Evolutionary conservation across 2,329 filamentous ascomycete genomes (phyloP), one percentile per base, ranked within the genome.

Genomic region (Colletotrichum sp.): DNA sequence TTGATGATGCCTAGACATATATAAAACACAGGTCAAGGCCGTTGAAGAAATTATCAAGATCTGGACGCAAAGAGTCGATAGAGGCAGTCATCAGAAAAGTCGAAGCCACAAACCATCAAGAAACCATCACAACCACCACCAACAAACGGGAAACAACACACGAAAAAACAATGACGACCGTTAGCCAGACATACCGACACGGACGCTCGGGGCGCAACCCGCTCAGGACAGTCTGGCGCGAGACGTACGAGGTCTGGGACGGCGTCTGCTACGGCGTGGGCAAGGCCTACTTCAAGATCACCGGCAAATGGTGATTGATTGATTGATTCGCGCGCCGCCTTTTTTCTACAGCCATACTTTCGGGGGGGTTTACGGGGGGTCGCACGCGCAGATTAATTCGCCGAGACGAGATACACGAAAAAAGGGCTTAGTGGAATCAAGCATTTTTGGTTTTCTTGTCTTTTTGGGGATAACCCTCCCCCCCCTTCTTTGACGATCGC

Each of bases 161-260:
- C 6, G n/a, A 6, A 66, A 28, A 30, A 10, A 65, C 15, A 28
- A 76, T 73, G 64, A 93, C 90, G 90, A 93, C 93, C 79, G 89
- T 90, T 79, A 93, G 90, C 70, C 92, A 93, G 75, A 92, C 88
- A 9, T 92, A 91, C 74, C 89, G 89, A 85, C 88, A 90, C 1
- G 90, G 90, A 3, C 89, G 84, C 32, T 84, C 88, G 18, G 90
- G 89, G 30, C 84, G 66, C 66, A 77, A 72, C 15, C 75, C 75
- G 28, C 32, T 77, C 60, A 62, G 58, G 30, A 77, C 75, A 26
- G 68, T 84, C 43, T 82, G 81, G 79, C 80, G 80, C 67, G 82
- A 79, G 77, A 84, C 83, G n/a, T 80, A 83, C 76, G 80, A 84
- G 71, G 65, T 83, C 26, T 87, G 85, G 85, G 85, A 86, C 26